Conservation (phyloP, 2,329 filamentous ascomycete genomes). For the Didymella pomorum region DNA sequence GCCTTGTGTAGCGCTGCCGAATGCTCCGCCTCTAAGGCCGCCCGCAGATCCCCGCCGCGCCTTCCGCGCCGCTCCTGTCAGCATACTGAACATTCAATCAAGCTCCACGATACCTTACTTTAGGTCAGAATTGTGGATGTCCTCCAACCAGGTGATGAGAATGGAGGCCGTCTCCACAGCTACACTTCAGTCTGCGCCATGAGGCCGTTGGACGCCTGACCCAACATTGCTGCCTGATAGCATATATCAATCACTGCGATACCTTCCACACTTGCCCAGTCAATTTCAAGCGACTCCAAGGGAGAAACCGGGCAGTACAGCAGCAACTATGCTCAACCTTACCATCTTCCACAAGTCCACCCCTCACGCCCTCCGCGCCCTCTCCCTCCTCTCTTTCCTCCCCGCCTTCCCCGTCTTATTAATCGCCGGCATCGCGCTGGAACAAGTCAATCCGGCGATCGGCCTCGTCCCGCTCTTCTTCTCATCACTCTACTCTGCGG, state of each 20-base stretch:
- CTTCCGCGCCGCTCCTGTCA: background rate
- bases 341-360: slow-evolving; percentile 36
- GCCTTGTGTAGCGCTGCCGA: slow-evolving; percentile 10
- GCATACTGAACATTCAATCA: background rate
- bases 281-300: no score
- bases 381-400: slow-evolving; percentile 34
- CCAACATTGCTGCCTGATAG: slow-evolving; percentile 6
- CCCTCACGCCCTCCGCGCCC: slow-evolving; percentile 35
- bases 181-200: background rate
- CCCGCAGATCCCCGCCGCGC: slow-evolving; percentile 18
- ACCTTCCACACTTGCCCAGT: no score
- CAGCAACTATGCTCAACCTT: slow-evolving; percentile 34
- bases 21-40: slow-evolving; percentile 21
- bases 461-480: slow-evolving; percentile 41
- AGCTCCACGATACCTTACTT: background rate
- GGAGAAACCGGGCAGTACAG: no score
- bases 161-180: background rate
- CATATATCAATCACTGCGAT: no score
- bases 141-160: no score
- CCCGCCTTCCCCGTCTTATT: slow-evolving; percentile 41
- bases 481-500: slow-evolving; percentile 32
- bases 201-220: slow-evolving; percentile 4
- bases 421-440: slow-evolving; percentile 33
- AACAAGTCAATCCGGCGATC: slow-evolving; percentile 39
- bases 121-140: background rate